Base-by-base conservation (phyloP, 495 filamentous ascomycete species). In the Durotheca rogersii region DNA sequence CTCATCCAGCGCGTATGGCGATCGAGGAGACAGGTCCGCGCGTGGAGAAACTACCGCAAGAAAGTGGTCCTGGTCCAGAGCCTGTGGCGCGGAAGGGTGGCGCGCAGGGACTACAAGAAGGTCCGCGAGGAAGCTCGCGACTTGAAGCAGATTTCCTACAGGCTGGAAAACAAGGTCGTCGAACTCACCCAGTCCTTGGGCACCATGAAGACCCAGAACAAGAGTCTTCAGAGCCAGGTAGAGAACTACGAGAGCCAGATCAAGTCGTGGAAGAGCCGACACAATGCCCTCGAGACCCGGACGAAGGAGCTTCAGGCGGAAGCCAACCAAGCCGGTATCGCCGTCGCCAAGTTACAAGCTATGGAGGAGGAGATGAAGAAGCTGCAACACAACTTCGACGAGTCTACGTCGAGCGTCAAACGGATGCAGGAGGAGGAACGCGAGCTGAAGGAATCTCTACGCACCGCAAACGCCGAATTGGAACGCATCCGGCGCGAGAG, bases 121-220 rank as follows among this genome's bases (percentile, higher is more conserved):
- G 69, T 95, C 43, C 88, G 94, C 40, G 92, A 95, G 67, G 94
- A 98, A 67, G 91, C 93, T 30, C 86, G 94, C 62, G 93, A 98
- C 77, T 81, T 98, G 59, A 96, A 96, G 74, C 90, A 96, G 67
- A 98, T 98, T 56, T 96, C 91, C 10, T 97, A 97, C 74, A 97
- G 94, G 75, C 72, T 98, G 61, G 94, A 97, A 76, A 96, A 97
- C 77, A 97, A 98, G 81, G 93, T 98, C 45, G 88, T 96, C 43
- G 94, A 99, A 72, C 76, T 99, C 58, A 99, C 94, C 7, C 94
- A 99, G 68, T 86, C 86, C 41, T 67, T 97, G 65, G 90, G 92
- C 60, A 84, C 88, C 21, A 83, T 96, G 78, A 95, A 94, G 74
- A 77, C 80, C 34, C 88, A 96, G 67, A 97, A 97, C 77, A 95